These are phyloP conservation scores for Ophiostoma tasmaniense DNA, from an alignment of 2,329 filamentous ascomycete genomes.

Conservation along the genomic window DNA sequence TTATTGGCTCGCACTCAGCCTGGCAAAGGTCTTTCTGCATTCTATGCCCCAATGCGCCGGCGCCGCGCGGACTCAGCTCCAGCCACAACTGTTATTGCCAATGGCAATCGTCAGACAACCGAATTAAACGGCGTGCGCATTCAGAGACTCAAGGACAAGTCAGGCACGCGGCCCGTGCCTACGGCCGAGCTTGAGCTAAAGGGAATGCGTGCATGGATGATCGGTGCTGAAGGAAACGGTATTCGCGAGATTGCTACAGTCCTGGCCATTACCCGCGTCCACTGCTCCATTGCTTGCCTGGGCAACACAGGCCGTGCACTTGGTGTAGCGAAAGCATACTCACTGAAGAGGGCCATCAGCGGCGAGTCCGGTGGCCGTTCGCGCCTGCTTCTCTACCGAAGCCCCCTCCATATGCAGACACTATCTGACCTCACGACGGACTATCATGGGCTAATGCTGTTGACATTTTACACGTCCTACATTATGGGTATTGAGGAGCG, in stretches of 20 bases:
- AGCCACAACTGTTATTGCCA: conserved; percentile 25
- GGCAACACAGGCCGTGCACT: conserved; percentile 49
- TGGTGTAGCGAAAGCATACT: conserved; percentile 48
- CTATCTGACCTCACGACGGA: conserved; percentile 47
- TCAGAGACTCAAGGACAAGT: conserved; percentile 62
- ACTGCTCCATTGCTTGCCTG: conserved; percentile 46
- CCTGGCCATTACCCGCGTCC: conserved; percentile 57
- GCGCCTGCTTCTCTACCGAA: conserved; percentile 41
- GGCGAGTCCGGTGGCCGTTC: conserved; percentile 36
- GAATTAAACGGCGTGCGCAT: conserved; percentile 60
- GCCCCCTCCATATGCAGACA: conserved; percentile 49
- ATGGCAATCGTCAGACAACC: conserved; percentile 23
- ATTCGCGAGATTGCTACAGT: conserved; percentile 60
- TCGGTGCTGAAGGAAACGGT: conserved; percentile 59
- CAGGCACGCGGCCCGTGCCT: conserved; percentile 60
- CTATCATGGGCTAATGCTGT: conserved; percentile 48
- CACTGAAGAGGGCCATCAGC: conserved; percentile 46
- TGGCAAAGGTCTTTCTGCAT: conserved; percentile 47
- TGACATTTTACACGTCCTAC: conserved; percentile 45
- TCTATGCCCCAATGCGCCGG: conserved; percentile 55
- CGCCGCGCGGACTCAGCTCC: conserved; percentile 23
- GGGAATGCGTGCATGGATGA: conserved; percentile 54
- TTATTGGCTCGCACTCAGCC: conserved; percentile 51
- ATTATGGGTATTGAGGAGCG: conserved; percentile 45
- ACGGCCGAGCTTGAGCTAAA: conserved; percentile 63